Evolutionary conservation across 2,329 filamentous ascomycete genomes (phyloP).

Genomic region (Beauveria sp.): DNA sequence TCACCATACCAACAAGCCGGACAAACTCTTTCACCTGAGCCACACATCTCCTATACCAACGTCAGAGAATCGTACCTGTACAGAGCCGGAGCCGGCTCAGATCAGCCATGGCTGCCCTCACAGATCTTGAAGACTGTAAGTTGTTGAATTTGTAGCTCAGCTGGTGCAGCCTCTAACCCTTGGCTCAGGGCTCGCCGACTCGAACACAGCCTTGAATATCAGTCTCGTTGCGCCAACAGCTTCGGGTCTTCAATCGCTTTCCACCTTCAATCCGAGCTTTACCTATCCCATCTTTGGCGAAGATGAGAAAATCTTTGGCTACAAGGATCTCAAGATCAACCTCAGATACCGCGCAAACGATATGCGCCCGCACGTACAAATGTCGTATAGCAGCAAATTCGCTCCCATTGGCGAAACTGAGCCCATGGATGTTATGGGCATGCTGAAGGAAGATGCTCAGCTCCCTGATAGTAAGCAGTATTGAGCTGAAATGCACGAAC

Average conservation of each 20-base stretch:
- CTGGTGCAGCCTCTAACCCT: constrained; percentile 15
- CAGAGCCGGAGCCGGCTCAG: neutral
- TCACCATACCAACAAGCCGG: neutral
- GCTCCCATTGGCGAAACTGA: constrained; percentile 58
- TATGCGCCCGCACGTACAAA: constrained; percentile 67
- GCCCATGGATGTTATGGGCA: constrained; percentile 60
- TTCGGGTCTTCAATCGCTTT: constrained; percentile 46
- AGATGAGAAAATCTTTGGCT: constrained; percentile 87
- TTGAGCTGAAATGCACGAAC: neutral
- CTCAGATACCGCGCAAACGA: constrained; percentile 62
- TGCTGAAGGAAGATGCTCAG: constrained; percentile 56
- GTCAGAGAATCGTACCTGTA: neutral
- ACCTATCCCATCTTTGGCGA: constrained; percentile 92
- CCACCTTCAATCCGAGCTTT: constrained; percentile 74
- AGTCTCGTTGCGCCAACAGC: constrained; percentile 47
- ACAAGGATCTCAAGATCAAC: constrained; percentile 70
- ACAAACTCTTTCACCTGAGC: neutral
- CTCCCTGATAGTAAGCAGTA: constrained; percentile 54
- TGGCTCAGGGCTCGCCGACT: constrained; percentile 47
- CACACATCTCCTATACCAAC: neutral
- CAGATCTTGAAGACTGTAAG: constrained; percentile 28
- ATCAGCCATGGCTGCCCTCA: constrained; percentile 22
- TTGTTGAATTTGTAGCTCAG: neutral
- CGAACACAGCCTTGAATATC: constrained; percentile 56
- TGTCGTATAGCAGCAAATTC: constrained; percentile 67